Conservation (phyloP, 768 basidiomycete species). For the Amanita phalloides region DNA sequence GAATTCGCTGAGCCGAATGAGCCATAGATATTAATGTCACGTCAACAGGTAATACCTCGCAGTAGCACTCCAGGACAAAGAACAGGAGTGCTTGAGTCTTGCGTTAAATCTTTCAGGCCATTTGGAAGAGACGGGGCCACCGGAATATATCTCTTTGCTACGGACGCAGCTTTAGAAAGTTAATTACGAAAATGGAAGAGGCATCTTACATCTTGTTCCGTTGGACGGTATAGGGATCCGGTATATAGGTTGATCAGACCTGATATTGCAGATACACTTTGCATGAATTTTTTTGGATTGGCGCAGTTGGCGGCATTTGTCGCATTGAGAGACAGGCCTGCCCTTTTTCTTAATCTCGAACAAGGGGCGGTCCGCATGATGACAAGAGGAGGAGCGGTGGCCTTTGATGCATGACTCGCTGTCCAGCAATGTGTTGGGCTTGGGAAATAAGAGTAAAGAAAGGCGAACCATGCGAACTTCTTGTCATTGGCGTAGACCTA, state of each 20-base stretch:
- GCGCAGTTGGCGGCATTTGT: slow-evolving; percentile 71
- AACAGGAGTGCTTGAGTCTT: slow-evolving; percentile 15
- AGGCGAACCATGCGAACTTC: slow-evolving; percentile 64
- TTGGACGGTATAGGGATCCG: slow-evolving; percentile 23
- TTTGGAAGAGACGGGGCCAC: slow-evolving; percentile 66
- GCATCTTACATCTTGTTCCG: slow-evolving; percentile 28
- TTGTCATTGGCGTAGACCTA: slow-evolving; percentile 70
- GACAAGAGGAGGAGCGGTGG: slow-evolving; percentile 83
- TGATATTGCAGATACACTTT: slow-evolving; percentile 62
- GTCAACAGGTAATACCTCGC: slow-evolving; percentile 27
- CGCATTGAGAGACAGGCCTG: slow-evolving; percentile 84
- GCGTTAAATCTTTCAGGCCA: slow-evolving; percentile 50
- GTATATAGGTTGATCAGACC: slow-evolving; percentile 20
- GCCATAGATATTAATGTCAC: slow-evolving; percentile 5
- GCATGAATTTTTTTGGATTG: slow-evolving; percentile 75
- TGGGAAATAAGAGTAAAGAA: not conserved
- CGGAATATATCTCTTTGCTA: slow-evolving; percentile 61
- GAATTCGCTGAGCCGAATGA: slow-evolving; percentile 35
- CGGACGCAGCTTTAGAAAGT: slow-evolving; percentile 3
- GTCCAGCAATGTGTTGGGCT: slow-evolving; percentile 6
- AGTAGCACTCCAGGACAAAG: slow-evolving; percentile 34
- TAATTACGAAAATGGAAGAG: not conserved
- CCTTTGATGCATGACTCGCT: slow-evolving; percentile 94
- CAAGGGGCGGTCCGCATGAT: slow-evolving; percentile 80
- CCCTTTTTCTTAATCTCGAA: slow-evolving; percentile 94